Conservation (phyloP, 1,284 basidiomycete genomes). For the Pseudozyma hubeiensis region DNA sequence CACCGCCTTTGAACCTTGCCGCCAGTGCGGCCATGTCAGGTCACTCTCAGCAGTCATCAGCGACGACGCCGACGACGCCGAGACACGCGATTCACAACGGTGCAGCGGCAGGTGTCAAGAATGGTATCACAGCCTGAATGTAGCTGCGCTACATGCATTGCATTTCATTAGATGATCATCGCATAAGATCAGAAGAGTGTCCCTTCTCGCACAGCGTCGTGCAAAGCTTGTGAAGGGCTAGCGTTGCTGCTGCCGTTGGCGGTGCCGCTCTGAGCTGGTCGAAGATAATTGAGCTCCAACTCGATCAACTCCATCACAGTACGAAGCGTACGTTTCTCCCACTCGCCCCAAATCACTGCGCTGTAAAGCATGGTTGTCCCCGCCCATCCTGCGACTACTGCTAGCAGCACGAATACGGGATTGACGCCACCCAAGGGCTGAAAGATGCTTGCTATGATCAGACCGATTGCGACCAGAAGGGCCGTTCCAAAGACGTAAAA, state of each 20-base stretch:
- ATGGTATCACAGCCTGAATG: background rate
- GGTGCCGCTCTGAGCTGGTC: constrained; percentile 5
- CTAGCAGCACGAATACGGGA: constrained; percentile 42
- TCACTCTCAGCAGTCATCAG: constrained; percentile 8
- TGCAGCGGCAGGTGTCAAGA: too few relatives aligned
- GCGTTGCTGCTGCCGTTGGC: background rate
- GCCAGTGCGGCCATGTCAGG: background rate
- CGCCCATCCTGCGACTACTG: constrained; percentile 54
- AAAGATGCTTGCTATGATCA: constrained; percentile 48
- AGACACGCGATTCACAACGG: constrained; percentile 7
- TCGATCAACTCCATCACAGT: constrained; percentile 56
- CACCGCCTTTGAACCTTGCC: constrained; percentile 10
- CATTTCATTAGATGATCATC: background rate
- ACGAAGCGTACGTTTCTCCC: constrained; percentile 63
- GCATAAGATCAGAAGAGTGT: constrained; percentile 29
- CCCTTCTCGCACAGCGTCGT: constrained; percentile 23
- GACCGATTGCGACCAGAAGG: constrained; percentile 25
- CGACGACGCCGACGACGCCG: constrained; percentile 24
- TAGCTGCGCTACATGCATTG: background rate
- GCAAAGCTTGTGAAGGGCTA: background rate
- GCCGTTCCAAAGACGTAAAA: constrained; percentile 39
- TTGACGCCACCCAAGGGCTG: constrained; percentile 33
- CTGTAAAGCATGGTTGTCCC: constrained; percentile 66
- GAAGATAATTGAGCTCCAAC: constrained; percentile 32
- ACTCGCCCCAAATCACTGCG: constrained; percentile 64